Percentiles rank a stretch among this genome's conserved stretches.
phyloP scores from a whole-genome alignment of 2,329 filamentous ascomycete species.

The Emergomyces pasteurianus region DNA sequence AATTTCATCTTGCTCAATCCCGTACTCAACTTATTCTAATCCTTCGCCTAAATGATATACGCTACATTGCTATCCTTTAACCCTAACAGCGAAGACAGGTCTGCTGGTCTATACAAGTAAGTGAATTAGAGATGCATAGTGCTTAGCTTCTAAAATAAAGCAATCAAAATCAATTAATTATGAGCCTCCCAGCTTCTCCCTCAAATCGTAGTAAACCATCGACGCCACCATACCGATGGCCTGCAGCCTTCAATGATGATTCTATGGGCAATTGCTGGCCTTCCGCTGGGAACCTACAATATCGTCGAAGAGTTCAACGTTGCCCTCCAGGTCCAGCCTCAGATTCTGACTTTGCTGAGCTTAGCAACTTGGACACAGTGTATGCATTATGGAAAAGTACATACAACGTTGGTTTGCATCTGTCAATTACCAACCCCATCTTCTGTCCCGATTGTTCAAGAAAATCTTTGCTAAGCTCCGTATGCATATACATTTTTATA shows the following conservation, averaged over 20 bases:
- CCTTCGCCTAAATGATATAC: too few species aligned
- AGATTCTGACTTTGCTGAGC: slow-evolving; percentile 43
- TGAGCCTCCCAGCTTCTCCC: slow-evolving; percentile 46
- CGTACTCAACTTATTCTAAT: too few species aligned
- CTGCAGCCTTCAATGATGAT: slow-evolving; percentile 62
- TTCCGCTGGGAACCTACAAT: slow-evolving; percentile 53
- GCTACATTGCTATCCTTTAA: too few species aligned
- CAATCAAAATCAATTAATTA: too few species aligned
- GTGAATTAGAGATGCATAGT: slow-evolving; percentile 1
- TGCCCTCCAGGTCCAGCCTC: slow-evolving; percentile 43
- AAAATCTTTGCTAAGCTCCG: not conserved
- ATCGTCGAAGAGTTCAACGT: slow-evolving; percentile 43
- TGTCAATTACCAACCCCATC: not conserved
- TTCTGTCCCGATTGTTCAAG: not conserved
- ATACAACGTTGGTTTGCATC: not conserved
- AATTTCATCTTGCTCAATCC: not conserved
- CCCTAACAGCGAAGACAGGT: slow-evolving; percentile 21
- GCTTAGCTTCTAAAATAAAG: too few species aligned
- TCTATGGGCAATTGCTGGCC: slow-evolving; percentile 52
- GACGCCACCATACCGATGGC: slow-evolving; percentile 52
- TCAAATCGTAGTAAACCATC: slow-evolving; percentile 57
- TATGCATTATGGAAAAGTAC: slow-evolving; percentile 38
- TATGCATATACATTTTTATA: not conserved
- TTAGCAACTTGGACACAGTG: slow-evolving; percentile 45
- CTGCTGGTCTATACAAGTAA: slow-evolving; percentile 55